Evolutionary conservation across 2,329 filamentous ascomycete genomes (phyloP), one percentile per base, ranked within the genome.

Genomic region (Pseudocercospora cruenta): DNA sequence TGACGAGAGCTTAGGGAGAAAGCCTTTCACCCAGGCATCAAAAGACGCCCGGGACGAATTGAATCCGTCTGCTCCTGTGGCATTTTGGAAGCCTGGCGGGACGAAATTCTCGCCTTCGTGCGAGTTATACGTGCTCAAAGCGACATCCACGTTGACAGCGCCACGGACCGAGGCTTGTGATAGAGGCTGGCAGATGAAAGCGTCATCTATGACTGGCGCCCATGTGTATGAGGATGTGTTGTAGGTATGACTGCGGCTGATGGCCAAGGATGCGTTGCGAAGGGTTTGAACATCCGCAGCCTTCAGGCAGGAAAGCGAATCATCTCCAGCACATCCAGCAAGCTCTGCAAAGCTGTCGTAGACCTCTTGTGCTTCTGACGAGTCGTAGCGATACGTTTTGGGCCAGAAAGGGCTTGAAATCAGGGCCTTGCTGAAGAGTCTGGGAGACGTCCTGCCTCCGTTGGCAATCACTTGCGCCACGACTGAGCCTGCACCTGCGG

Each of bases 21-120:
- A 89, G 0, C 85, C 85, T 0, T 67, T 64, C 0, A 89, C 72
- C 87, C 86, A 89, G 1, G 55, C 28, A 22, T 84, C 78, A 69
- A 88, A 88, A 2, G 82, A 83, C 0, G 80, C 78, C 1, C 63
- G 60, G 1, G 82, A 86, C 1, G 81, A 80, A 68, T 87, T 87
- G 72, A 85, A 88, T 63, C 47, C 62, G 36, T 31, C 81, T 0
- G 73, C 71, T 6, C 76, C 74, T 0, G 71, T 69, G 0, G 68
- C 66, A 57, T 76, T 78, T 19, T 78, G 72, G 1, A 89, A 77
- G 0, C 82, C 84, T 0, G 82, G 73, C 0, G 86, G 86, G 22
- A 88, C 78, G 70, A 90, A 90, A 68, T 86, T 87, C 73, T 89
- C 83, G 22, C 88, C 87, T 75, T 90, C 87, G 71, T 88, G 84